phyloP scores from a whole-genome alignment of 2,329 filamentous ascomycete genomes.

The Phoma sp. region DNA sequence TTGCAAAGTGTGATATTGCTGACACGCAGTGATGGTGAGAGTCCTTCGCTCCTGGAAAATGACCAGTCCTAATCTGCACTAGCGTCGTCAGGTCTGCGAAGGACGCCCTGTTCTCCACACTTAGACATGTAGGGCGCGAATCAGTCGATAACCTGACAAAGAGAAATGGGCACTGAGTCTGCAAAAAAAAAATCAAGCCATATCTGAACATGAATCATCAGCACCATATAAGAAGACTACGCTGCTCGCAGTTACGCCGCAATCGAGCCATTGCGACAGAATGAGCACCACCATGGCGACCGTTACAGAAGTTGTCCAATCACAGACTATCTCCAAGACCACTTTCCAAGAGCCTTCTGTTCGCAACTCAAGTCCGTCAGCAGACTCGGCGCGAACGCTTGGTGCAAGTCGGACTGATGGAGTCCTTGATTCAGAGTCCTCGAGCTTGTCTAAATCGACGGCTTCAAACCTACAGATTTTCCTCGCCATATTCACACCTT shows the following conservation, averaged over 20 bases:
- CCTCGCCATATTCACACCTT: conserved; percentile 32
- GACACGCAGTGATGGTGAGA: background rate
- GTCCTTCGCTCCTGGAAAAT: background rate
- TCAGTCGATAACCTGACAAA: conserved; percentile 10
- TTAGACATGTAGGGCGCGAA: conserved; percentile 10
- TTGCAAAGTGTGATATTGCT: background rate
- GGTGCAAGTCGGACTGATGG: background rate
- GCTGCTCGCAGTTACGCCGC: background rate
- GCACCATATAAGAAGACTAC: background rate
- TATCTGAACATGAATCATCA: background rate
- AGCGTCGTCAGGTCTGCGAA: no score
- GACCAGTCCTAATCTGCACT: background rate
- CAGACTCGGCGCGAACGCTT: background rate
- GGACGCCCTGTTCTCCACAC: background rate
- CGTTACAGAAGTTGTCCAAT: conserved; percentile 5
- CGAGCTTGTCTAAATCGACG: conserved; percentile 1
- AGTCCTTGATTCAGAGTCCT: background rate
- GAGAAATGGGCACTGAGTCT: background rate
- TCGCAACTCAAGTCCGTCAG: background rate
- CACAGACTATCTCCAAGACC: conserved; percentile 6
- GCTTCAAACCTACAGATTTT: conserved; percentile 20
- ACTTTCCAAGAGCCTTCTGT: background rate
- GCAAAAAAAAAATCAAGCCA: background rate
- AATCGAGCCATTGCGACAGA: background rate
- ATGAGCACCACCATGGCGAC: conserved; percentile 9